Conservation (phyloP, 768 basidiomycete genomes). For the Cystoderma amianthinum region DNA sequence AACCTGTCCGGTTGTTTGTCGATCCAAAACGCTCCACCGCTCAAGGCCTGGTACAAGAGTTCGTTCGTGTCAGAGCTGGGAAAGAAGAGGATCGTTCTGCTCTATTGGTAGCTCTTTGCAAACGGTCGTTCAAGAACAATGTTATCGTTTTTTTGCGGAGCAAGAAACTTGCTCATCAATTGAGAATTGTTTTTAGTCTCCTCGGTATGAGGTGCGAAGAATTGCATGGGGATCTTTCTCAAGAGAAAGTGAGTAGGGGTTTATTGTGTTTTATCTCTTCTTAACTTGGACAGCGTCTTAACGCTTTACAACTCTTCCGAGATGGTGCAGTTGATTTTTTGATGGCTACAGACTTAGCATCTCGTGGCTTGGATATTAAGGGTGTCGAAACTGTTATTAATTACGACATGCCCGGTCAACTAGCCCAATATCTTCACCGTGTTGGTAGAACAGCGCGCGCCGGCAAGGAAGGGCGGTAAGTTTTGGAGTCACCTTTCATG, state of each 20-base stretch:
- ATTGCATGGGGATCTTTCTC: constrained; percentile 90
- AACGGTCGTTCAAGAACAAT: constrained; percentile 74
- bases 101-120: constrained; percentile 77
- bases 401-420: constrained; percentile 94
- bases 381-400: constrained; percentile 97
- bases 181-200: constrained; percentile 88
- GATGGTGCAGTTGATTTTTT: constrained; percentile 86
- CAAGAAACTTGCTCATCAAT: constrained; percentile 96
- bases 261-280: constrained; percentile 1
- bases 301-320: constrained; percentile 80
- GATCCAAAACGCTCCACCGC: constrained; percentile 90
- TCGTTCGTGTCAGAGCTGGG: constrained; percentile 82
- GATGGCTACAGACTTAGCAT: constrained; percentile 94
- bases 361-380: constrained; percentile 94
- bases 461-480: constrained; percentile 84
- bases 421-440: constrained; percentile 93
- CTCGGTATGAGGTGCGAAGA: constrained; percentile 89
- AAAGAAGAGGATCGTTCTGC: constrained; percentile 74
- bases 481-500: constrained; percentile 1
- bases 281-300: constrained; percentile 60
- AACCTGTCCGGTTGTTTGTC: constrained; percentile 91
- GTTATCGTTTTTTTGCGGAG: constrained; percentile 94
- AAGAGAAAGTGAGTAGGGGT: constrained; percentile 73
- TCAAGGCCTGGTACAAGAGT: constrained; percentile 85
- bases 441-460: constrained; percentile 97